A percentile compares a stretch with the other conserved stretches of the same genome.
phyloP scores from a whole-genome alignment of 495 filamentous ascomycete genomes.

The Xylaria bambusicola region DNA sequence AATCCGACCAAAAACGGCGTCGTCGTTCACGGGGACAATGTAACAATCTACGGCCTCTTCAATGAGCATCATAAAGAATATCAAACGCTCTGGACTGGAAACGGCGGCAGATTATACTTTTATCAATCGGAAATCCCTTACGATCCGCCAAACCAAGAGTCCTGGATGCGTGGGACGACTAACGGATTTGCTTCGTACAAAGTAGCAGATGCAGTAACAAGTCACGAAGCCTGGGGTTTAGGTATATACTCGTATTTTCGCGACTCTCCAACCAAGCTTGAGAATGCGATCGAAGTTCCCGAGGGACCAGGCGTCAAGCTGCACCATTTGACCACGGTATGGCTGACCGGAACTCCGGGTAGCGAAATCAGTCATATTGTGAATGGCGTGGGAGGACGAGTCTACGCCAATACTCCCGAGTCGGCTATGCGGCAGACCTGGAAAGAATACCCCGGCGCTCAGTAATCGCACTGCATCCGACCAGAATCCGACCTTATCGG shows the following conservation, averaged over 20 bases:
- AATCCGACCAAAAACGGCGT: conserved; percentile 35
- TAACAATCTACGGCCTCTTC: conserved; percentile 36
- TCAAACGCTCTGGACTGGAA: conserved; percentile 37
- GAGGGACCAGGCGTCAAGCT: conserved; percentile 25
- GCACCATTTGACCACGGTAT: conserved; percentile 34
- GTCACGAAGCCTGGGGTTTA: conserved; percentile 34
- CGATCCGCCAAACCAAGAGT: conserved; percentile 32
- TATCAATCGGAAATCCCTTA: conserved; percentile 39
- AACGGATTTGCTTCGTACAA: conserved; percentile 38
- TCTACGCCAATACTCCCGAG: conserved; percentile 30
- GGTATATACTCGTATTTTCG: conserved; percentile 38
- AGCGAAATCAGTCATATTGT: conserved; percentile 34
- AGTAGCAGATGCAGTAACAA: conserved; percentile 29
- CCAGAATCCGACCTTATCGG: too few relatives aligned
- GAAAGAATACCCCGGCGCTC: conserved; percentile 20
- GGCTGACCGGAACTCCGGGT: conserved; percentile 27
- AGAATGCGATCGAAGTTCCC: conserved; percentile 35
- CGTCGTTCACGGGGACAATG: conserved; percentile 34
- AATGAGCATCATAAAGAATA: conserved; percentile 37
- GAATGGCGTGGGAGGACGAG: conserved; percentile 28
- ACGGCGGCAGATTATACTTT: conserved; percentile 34
- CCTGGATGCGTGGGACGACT: conserved; percentile 29
- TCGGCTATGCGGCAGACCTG: conserved; percentile 34
- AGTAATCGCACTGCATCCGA: too few relatives aligned
- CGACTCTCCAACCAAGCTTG: conserved; percentile 35